Percentiles rank a stretch among this genome's conserved stretches.
Conservation (phyloP, 2,329 filamentous ascomycete genomes). For the Aspergillus texensis region DNA sequence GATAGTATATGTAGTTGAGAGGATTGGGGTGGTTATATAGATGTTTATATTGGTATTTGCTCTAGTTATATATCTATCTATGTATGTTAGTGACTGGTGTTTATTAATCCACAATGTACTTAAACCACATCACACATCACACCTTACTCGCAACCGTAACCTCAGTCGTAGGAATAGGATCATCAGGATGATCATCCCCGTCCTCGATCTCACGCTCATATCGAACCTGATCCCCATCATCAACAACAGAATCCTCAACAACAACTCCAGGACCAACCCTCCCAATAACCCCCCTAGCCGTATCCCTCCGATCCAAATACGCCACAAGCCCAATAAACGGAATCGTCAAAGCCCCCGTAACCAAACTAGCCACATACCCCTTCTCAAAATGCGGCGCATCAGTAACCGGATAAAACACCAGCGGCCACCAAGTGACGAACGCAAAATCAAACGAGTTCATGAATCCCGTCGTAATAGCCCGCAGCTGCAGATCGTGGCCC, state of each 20-base stretch:
- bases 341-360: slow-evolving; percentile 41
- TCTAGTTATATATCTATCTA: neutral
- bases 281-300: neutral
- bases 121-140: neutral
- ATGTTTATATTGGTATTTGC: neutral
- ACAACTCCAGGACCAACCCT: neutral
- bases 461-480: slow-evolving; percentile 49
- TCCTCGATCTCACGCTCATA: no score
- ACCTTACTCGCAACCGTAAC: neutral
- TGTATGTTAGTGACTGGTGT: neutral
- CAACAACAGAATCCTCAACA: neutral
- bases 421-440: slow-evolving; percentile 47
- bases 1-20: neutral
- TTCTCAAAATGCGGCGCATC: slow-evolving; percentile 44
- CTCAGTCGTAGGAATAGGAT: neutral
- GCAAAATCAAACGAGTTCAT: slow-evolving; percentile 51
- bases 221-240: neutral
- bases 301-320: slow-evolving; percentile 27
- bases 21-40: neutral
- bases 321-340: slow-evolving; percentile 43
- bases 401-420: slow-evolving; percentile 46
- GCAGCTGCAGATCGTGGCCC: slow-evolving; percentile 42
- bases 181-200: neutral
- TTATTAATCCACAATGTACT: neutral
- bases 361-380: slow-evolving; percentile 45